These are phyloP conservation scores for Beauveria brongniartii DNA, from an alignment of 2,329 filamentous ascomycete genomes.

Conservation along the genomic window DNA sequence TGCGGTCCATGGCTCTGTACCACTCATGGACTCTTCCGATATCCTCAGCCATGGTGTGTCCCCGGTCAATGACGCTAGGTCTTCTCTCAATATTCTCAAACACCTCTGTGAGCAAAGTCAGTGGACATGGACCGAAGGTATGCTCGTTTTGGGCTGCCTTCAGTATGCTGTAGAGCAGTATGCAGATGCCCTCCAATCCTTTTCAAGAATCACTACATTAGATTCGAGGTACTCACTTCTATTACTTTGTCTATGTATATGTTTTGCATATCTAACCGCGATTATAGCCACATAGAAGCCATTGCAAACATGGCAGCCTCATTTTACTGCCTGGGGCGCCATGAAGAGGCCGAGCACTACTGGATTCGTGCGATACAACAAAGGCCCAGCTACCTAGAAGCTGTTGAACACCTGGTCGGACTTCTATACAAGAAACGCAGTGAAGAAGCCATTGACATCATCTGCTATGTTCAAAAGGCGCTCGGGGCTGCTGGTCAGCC, in stretches of 20 bases:
- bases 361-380: slow-evolving; percentile 81
- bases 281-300: slow-evolving; percentile 75
- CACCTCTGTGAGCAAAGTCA: slow-evolving; percentile 69
- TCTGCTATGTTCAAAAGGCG: slow-evolving; percentile 72
- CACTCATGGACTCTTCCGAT: not conserved
- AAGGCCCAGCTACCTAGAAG: slow-evolving; percentile 85
- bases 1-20: slow-evolving; percentile 1
- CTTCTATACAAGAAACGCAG: slow-evolving; percentile 77
- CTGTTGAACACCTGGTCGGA: slow-evolving; percentile 87
- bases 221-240: slow-evolving; percentile 40
- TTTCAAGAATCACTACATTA: slow-evolving; percentile 52
- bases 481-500: slow-evolving; percentile 21
- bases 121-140: slow-evolving; percentile 89
- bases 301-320: slow-evolving; percentile 90
- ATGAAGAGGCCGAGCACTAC: slow-evolving; percentile 73
- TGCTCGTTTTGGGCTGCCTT: slow-evolving; percentile 83
- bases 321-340: slow-evolving; percentile 72
- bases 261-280: not conserved
- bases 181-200: slow-evolving; percentile 67
- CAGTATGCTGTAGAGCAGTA: slow-evolving; percentile 86
- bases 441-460: slow-evolving; percentile 78
- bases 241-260: not conserved
- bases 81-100: slow-evolving; percentile 63
- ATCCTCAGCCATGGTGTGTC: slow-evolving; percentile 18
- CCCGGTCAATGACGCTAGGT: slow-evolving; percentile 47